Base-by-base conservation (phyloP, 192 early-diverging fungal genomes). In the Coemansia reversa region DNA sequence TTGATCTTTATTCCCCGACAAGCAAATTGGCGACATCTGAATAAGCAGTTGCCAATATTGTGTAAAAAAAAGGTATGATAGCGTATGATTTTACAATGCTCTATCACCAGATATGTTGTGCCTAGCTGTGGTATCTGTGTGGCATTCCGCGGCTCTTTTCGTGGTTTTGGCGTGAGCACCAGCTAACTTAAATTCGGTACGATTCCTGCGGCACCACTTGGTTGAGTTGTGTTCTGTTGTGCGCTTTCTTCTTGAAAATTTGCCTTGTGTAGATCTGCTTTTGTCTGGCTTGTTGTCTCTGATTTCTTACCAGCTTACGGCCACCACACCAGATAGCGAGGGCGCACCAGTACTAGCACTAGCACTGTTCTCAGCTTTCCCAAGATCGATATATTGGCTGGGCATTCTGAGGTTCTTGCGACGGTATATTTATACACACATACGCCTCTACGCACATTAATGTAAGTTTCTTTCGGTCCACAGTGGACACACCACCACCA, bases 111-210 rank as follows among this genome's bases (percentile, higher is more conserved):
- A 29, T 19, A 12, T 45, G 54, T 16, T 11, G 11, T 16, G 22
- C 12, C 28, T 55, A 30, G 54, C 54, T 55, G 54, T 55, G 54
- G 22, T 55, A 55, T 55, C 54, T 55, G 28, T 30, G 54, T 55
- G 54, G 27, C 28, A 19, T 27, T 32, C 54, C 54, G 54, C 54
- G 9, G 12, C 16, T 45, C 14, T 45, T 45, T 45, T 45, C 16
- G 14, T 16, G 3, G 9, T 16, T 45, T 45, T 16, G 39, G 39
- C 39, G 39, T 16, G 39, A 45, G 39, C 39, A 45, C 39, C 39
- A 45, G 39, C 39, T 45, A 45, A 45, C 39, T 45, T 45, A 45
- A 45, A 45, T 45, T 45, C 39, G 39, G 39, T 14, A 45, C 39
- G 16, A 11, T 9, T 16, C 39, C 39, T 3, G 3, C 39, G 39